These are phyloP conservation scores for Rhizophagus clarus DNA, from an alignment of 192 early-diverging fungal species.

Conservation along the genomic window DNA sequence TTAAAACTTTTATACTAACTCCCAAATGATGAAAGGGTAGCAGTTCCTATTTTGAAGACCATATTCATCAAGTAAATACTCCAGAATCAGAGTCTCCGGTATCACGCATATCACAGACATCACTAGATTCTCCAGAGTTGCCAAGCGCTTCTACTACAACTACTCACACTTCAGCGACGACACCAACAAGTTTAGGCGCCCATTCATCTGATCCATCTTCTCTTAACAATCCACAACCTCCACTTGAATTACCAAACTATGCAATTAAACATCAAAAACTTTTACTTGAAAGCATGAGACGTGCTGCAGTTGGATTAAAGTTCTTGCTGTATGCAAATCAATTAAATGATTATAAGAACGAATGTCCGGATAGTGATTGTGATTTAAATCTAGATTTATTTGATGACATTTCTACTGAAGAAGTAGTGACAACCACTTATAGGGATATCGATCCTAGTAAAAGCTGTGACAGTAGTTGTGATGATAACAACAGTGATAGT, in stretches of 20 bases:
- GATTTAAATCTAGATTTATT: slow-evolving; percentile 24
- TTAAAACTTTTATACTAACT: neutral
- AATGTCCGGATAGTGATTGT: slow-evolving; percentile 23
- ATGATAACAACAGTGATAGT: slow-evolving; percentile 3
- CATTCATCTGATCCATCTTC: slow-evolving; percentile 1
- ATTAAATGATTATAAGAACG: slow-evolving; percentile 32
- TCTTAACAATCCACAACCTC: neutral
- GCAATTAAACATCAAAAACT: slow-evolving; percentile 21
- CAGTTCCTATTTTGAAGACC: slow-evolving; percentile 31
- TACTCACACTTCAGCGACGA: neutral
- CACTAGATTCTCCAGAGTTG: neutral
- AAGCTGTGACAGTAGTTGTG: neutral
- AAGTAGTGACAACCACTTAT: slow-evolving; percentile 8
- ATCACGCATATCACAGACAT: neutral
- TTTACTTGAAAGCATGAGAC: slow-evolving; percentile 19
- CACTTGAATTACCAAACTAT: slow-evolving; percentile 2
- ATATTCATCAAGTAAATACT: neutral
- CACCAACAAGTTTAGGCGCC: neutral
- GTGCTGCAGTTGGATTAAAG: slow-evolving; percentile 33
- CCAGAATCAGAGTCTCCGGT: neutral
- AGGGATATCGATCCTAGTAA: neutral
- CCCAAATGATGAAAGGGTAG: slow-evolving; percentile 16
- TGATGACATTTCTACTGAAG: neutral
- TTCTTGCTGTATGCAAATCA: slow-evolving; percentile 30
- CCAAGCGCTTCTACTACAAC: slow-evolving; percentile 14